Base-by-base conservation (phyloP, 257 asterid genomes). In the Rhazya stricta region DNA sequence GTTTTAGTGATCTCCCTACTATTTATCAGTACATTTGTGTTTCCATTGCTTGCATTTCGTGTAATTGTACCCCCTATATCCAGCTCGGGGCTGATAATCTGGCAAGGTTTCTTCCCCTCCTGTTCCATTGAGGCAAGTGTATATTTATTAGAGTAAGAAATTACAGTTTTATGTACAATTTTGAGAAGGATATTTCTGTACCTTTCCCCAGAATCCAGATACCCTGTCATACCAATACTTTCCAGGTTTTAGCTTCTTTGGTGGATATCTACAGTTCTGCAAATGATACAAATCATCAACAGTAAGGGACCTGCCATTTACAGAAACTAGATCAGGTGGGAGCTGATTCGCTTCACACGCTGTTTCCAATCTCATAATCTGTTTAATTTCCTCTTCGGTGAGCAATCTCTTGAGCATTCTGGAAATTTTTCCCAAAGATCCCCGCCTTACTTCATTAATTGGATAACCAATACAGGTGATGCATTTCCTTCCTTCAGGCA, bases 181-280 rank as follows among this genome's bases (percentile, higher is more conserved):
- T 29, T 15, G 73, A 51, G 60, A 56, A 50, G 36, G 70, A 56
- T 30, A 61, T 51, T 67, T 69, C 41, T 81, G 80, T 80, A 95
- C 99, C 97, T 87, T 92, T 74, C 99, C 99, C 99, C 99, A 95
- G 66, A 84, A 86, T 73, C 99, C 99, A 18, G 96, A 82, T 19
- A 85, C 89, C 80, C 84, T 91, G 76, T 95, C 99, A 48, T 95
- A 95, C 99, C 99, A 95, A 77, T 92, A 95, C 8, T 53, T 82
- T 65, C 98, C 99, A 5, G 98, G 98, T 80, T 71, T 86, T 63
- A 95, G 84, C 81, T 88, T 95, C 86, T 89, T 92, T 0, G 99
- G 99, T 70, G 98, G 99, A 73, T 86, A 81, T 23, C 67, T 56
- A 82, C 97, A 95, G 82, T 80, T 87, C 69, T 84, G 94, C 84